phyloP scores from a whole-genome alignment of 169 alveolate species.

The Plasmodium inui region DNA sequence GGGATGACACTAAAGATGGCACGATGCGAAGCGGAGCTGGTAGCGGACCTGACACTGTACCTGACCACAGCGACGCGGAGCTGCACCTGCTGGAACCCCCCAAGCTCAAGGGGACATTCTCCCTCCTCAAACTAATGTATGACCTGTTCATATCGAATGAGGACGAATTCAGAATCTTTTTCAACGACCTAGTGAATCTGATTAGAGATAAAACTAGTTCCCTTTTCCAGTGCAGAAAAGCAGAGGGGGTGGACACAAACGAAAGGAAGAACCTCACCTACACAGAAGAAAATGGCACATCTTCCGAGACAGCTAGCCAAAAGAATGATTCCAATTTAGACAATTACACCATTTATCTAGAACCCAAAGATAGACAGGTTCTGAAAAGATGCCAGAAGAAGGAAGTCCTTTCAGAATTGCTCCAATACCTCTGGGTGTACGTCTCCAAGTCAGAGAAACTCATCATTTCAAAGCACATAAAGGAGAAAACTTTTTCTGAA shows the following conservation, averaged over 20 bases:
- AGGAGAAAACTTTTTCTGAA: conserved; percentile 23
- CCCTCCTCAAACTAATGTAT: conserved; percentile 23
- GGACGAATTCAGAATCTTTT: conserved; percentile 49
- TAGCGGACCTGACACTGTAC: background rate
- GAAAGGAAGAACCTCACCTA: background rate
- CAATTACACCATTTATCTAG: conserved; percentile 15
- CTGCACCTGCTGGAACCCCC: background rate
- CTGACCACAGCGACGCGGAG: background rate
- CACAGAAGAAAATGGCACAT: background rate
- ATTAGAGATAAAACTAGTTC: conserved; percentile 13
- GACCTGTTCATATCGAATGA: conserved; percentile 37
- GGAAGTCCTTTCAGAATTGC: background rate
- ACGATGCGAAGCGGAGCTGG: background rate
- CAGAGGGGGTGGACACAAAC: background rate
- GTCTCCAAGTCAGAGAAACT: background rate
- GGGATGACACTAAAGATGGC: background rate
- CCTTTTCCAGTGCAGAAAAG: conserved; percentile 1
- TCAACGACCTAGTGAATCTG: conserved; percentile 25
- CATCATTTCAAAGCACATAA: conserved; percentile 46
- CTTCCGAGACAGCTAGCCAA: background rate
- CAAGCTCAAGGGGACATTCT: conserved; percentile 35
- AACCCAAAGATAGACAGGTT: background rate
- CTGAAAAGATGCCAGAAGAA: background rate
- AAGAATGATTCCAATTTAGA: background rate
- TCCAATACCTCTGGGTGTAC: conserved; percentile 16